A percentile compares a stretch with the other conserved stretches of the same genome.
phyloP scores from a whole-genome alignment of 2,329 filamentous ascomycete genomes.

The Rhytidhysteron rufulum region DNA sequence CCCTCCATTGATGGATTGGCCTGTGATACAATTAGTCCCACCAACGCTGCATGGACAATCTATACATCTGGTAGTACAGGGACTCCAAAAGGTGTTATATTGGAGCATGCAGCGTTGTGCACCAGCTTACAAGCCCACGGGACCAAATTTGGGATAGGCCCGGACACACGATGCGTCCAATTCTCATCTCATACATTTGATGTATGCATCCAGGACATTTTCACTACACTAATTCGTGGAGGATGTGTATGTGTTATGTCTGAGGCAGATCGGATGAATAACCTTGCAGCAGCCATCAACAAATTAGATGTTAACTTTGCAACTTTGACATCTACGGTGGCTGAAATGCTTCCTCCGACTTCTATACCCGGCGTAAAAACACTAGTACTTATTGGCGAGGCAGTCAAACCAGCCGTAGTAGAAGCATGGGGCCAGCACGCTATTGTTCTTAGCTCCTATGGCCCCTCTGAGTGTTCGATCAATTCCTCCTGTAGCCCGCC shows the following conservation, averaged over 20 bases:
- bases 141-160: slow-evolving; percentile 34
- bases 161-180: slow-evolving; percentile 3
- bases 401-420: neutral
- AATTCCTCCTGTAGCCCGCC: slow-evolving; percentile 3
- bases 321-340: slow-evolving; percentile 5
- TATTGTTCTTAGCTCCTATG: slow-evolving; percentile 1
- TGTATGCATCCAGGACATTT: slow-evolving; percentile 4
- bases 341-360: slow-evolving; percentile 22
- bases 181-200: slow-evolving; percentile 9
- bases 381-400: slow-evolving; percentile 1
- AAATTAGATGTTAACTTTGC: slow-evolving; percentile 3
- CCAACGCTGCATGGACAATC: slow-evolving; percentile 48
- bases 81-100: slow-evolving; percentile 56
- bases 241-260: slow-evolving; percentile 10
- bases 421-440: slow-evolving; percentile 4
- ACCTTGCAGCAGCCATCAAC: slow-evolving; percentile 25
- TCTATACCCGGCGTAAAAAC: slow-evolving; percentile 19
- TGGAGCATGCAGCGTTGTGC: slow-evolving; percentile 55
- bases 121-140: slow-evolving; percentile 25
- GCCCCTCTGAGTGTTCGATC: slow-evolving; percentile 4
- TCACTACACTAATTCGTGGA: slow-evolving; percentile 2
- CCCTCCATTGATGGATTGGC: neutral
- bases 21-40: neutral
- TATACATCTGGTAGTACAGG: slow-evolving; percentile 53
- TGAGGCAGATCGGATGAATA: slow-evolving; percentile 39